Base-by-base conservation (phyloP, 2,329 filamentous ascomycete species). In the Scytalidium lignicola region DNA sequence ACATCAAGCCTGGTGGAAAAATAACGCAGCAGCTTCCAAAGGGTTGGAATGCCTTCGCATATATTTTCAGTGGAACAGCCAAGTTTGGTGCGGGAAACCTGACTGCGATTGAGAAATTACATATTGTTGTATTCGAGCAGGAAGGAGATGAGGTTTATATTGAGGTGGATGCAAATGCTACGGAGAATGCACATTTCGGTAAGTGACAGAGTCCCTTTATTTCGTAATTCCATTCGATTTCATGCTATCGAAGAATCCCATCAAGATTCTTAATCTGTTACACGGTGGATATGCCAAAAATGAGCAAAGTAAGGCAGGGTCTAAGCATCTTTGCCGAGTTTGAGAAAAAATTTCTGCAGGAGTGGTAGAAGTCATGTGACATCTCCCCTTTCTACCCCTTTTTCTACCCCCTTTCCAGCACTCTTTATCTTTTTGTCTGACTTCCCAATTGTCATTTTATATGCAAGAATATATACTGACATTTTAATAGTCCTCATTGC, bases 11-110 rank as follows among this genome's bases (percentile, higher is more conserved):
- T 0, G 92, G 92, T 47, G 90, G 88, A 43, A 81, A 75, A 51
- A 74, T 97, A 56, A 76, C 74, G 19, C 92, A 97, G 71, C 68
- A 79, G 4, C 64, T 97, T 2, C 92, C 92, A 0, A 70, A 75
- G 53, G 85, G 83, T 22, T 97, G 90, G 89, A 96, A 95, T 66
- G 83, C 88, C 1, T 97, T 97, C 62, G 84, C 85, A 15, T 97
- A 96, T 67, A 85, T 82, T 3, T 74, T 97, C n/a, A 76, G 83
- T 51, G 92, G 92, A 19, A 80, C 77, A 7, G 83, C 82, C 1
- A 72, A 73, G 59, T 88, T 86, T 66, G 83, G 76, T 56, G 74
- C 67, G 41, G 80, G 61, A 6, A 68, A 71, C 20, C 72, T 72
- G 58, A 74, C 69, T 46, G 71, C 70, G 2, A 78, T 92, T 13